These are phyloP conservation scores for Andrographis paniculata DNA, from an alignment of 305 asterid genomes.

Conservation along the genomic window DNA sequence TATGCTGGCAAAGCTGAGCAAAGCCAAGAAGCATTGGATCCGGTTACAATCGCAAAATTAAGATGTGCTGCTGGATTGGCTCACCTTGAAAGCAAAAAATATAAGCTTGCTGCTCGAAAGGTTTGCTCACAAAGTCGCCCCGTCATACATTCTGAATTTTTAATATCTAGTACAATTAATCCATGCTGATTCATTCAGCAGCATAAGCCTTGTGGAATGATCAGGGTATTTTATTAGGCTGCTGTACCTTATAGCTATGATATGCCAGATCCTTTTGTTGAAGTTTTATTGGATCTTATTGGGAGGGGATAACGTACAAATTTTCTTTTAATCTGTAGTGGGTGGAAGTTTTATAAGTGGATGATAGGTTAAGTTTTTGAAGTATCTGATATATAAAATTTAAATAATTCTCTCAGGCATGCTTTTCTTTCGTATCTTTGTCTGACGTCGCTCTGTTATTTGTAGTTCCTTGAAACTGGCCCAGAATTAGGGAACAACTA, in stretches of 20 bases:
- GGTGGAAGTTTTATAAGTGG: not conserved
- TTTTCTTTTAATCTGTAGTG: not conserved
- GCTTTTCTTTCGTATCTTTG: slow-evolving; percentile 5
- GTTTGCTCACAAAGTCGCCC: slow-evolving; percentile 29
- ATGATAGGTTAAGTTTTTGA: not conserved
- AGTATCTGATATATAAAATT: too few relatives aligned
- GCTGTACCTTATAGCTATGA: not conserved
- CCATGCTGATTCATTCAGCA: not conserved
- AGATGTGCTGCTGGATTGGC: slow-evolving; percentile 93
- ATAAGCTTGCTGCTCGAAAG: slow-evolving; percentile 95
- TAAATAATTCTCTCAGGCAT: not conserved
- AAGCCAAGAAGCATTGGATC: slow-evolving; percentile 65
- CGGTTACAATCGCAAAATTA: slow-evolving; percentile 58
- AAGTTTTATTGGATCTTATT: not conserved
- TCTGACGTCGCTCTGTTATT: slow-evolving; percentile 13
- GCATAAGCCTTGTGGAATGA: not conserved
- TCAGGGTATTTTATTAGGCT: slow-evolving; percentile 5
- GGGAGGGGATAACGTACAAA: not conserved
- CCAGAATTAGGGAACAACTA: slow-evolving; percentile 70
- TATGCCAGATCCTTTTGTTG: not conserved
- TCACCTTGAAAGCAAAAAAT: slow-evolving; percentile 65
- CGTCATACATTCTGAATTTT: slow-evolving; percentile 3
- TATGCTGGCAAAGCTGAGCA: slow-evolving; percentile 88
- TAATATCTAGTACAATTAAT: not conserved
- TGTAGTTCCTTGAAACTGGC: slow-evolving; percentile 82